These are phyloP conservation scores for Fusarium succisae DNA, from an alignment of 2,329 filamentous ascomycete species.

Conservation along the genomic window DNA sequence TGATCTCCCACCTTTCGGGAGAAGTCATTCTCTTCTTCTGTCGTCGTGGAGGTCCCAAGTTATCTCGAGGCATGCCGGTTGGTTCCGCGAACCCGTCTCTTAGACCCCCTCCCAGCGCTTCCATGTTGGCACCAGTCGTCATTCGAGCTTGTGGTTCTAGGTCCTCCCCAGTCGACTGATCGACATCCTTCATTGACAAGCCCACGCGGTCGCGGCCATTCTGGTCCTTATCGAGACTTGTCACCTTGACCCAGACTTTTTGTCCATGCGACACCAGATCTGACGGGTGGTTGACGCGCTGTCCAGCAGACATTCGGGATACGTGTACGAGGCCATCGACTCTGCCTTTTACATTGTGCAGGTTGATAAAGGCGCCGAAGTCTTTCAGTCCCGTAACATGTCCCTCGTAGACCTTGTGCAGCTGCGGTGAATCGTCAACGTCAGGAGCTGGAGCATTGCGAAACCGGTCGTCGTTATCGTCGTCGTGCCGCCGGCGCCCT, in stretches of 20 bases:
- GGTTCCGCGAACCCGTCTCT: conserved; percentile 66
- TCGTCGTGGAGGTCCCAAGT: conserved; percentile 56
- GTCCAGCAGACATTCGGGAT: conserved; percentile 84
- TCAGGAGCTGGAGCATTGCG: conserved; percentile 74
- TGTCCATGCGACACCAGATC: conserved; percentile 86
- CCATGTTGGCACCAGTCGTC: conserved; percentile 90
- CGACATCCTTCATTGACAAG: conserved; percentile 96
- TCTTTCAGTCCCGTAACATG: conserved; percentile 93
- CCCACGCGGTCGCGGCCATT: conserved; percentile 74
- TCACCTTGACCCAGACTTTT: conserved; percentile 89
- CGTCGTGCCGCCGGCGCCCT: conserved; percentile 53
- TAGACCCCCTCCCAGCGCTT: conserved; percentile 75
- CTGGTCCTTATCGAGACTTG: conserved; percentile 72
- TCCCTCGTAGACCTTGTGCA: conserved; percentile 90
- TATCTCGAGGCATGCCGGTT: conserved; percentile 50
- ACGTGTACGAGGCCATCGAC: conserved; percentile 95
- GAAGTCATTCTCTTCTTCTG: conserved; percentile 95
- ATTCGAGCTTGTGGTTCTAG: conserved; percentile 80
- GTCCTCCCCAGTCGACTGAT: conserved; percentile 87
- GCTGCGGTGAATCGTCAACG: conserved; percentile 80
- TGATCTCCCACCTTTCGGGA: conserved; percentile 96
- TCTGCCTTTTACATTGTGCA: conserved; percentile 87
- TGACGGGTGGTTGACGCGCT: conserved; percentile 89
- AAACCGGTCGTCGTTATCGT: conserved; percentile 64
- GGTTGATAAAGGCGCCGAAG: conserved; percentile 93